Evolutionary conservation across 73 alveolate genomes (phyloP).

Genomic region (Durusdinium trenchii): DNA sequence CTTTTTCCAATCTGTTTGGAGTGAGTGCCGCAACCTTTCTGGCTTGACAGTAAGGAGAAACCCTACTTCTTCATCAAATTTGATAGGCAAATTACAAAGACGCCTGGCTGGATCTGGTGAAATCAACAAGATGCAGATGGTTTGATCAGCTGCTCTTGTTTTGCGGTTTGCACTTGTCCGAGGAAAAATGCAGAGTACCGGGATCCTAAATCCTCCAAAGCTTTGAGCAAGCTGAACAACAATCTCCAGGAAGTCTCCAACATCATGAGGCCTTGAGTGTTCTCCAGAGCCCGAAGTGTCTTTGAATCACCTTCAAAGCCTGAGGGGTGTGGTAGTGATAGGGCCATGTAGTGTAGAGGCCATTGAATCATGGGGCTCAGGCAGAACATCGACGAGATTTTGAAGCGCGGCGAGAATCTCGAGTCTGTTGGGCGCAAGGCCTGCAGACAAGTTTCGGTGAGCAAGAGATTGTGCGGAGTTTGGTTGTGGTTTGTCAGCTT

Average conservation of each 20-base stretch:
- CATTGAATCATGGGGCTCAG: too few relatives aligned
- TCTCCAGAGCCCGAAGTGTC: too few relatives aligned
- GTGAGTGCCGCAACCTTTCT: neutral
- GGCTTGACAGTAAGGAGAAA: conserved; percentile 51
- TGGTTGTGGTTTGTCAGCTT: neutral
- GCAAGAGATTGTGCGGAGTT: too few relatives aligned
- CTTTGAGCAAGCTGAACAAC: conserved; percentile 90
- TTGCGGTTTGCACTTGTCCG: neutral
- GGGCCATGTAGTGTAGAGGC: too few relatives aligned
- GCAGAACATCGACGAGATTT: conserved; percentile 93
- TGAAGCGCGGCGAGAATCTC: conserved; percentile 91
- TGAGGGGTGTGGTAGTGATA: too few relatives aligned
- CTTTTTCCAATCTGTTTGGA: neutral
- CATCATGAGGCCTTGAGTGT: conserved; percentile 46
- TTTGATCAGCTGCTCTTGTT: neutral
- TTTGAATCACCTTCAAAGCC: too few relatives aligned
- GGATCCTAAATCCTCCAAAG: conserved; percentile 92
- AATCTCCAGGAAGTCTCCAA: conserved; percentile 86
- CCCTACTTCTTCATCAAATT: conserved; percentile 92
- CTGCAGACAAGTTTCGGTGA: neutral
- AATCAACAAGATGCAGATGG: neutral
- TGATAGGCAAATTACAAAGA: conserved; percentile 90
- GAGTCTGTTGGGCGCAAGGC: conserved; percentile 90
- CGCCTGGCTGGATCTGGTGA: neutral
- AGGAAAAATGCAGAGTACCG: conserved; percentile 90